Base-by-base conservation (phyloP, 805 yeast genomes). In the Kuraishia capsulata region DNA sequence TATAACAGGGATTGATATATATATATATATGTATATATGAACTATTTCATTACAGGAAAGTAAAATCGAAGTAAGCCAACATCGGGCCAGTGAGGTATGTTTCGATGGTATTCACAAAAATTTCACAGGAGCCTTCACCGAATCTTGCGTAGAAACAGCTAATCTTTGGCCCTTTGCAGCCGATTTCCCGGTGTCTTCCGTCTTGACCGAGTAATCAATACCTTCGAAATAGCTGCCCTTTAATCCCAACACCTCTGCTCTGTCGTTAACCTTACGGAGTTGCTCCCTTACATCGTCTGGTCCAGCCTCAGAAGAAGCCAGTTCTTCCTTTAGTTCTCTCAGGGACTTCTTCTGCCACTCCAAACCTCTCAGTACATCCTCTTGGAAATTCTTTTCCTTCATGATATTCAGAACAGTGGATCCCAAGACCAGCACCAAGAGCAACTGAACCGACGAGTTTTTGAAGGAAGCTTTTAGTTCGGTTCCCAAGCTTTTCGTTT, bases 331-430 rank as follows among this genome's bases (percentile, higher is more conserved):
- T 4, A 53, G 35, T 9, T 39, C 36, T 14, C 19, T 46, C 46
- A 28, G 70, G 61, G 16, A 54, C 54, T 26, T 60, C 62, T 23
- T 65, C 65, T 25, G 44, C 47, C 18, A 52, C 41, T 24, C 67
- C 47, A 37, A 56, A 57, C 3, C 41, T 44, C 1, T 55, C 23
- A 54, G 56, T 32, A 72, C 47, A 20, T 58, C 59, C 25, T 71
- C 77, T n/a, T 57, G 47, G 26, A 62, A 61, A 41, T 66, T 69
- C 33, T 69, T 57, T 39, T 59, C 66, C 35, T 66, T 57, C 61
- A 69, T 67, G 31, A 67, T 59, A 41, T 73, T 75, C 26, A 73
- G 60, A 3, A 68, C 73, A 3, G 66, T 65, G 2, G 76, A 61
- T n/a, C 37, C 37, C 30, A 34, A 16, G 16, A 33, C 19, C 23